Conservation (phyloP, 2,329 filamentous ascomycete species). For the Arthrobotrys iridis region DNA sequence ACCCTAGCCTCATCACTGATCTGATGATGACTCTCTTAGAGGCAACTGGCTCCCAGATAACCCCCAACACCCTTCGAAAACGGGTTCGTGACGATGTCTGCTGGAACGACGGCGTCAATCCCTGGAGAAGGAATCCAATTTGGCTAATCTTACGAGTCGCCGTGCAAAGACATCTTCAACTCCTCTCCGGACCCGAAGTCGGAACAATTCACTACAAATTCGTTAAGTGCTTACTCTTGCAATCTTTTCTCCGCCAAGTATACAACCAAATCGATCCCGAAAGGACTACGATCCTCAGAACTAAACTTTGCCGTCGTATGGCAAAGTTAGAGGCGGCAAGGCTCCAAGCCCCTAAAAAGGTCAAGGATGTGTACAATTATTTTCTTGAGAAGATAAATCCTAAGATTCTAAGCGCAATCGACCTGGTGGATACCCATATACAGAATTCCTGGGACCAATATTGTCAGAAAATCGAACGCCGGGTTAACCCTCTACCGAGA, state of each 20-base stretch:
- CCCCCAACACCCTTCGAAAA: slow-evolving; percentile 66
- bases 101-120: slow-evolving; percentile 64
- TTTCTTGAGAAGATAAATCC: slow-evolving; percentile 59
- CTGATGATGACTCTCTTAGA: slow-evolving; percentile 71
- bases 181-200: slow-evolving; percentile 61
- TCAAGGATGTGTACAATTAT: slow-evolving; percentile 55
- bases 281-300: slow-evolving; percentile 62
- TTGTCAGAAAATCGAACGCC: slow-evolving; percentile 61
- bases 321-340: slow-evolving; percentile 68
- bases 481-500: slow-evolving; percentile 63
- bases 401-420: slow-evolving; percentile 59
- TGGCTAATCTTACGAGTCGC: slow-evolving; percentile 73
- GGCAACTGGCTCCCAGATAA: slow-evolving; percentile 64
- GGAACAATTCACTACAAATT: slow-evolving; percentile 69
- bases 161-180: slow-evolving; percentile 66
- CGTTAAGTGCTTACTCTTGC: slow-evolving; percentile 66
- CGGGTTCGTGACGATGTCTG: slow-evolving; percentile 72
- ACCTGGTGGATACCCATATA: slow-evolving; percentile 59
- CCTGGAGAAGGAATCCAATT: slow-evolving; percentile 72
- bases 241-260: slow-evolving; percentile 64
- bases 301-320: slow-evolving; percentile 69
- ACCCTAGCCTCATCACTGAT: slow-evolving; percentile 70
- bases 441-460: slow-evolving; percentile 62
- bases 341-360: slow-evolving; percentile 12
- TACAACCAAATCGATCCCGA: slow-evolving; percentile 60